Evolutionary conservation across 2,329 filamentous ascomycete genomes (phyloP).

Genomic region (Fusarium longipes): DNA sequence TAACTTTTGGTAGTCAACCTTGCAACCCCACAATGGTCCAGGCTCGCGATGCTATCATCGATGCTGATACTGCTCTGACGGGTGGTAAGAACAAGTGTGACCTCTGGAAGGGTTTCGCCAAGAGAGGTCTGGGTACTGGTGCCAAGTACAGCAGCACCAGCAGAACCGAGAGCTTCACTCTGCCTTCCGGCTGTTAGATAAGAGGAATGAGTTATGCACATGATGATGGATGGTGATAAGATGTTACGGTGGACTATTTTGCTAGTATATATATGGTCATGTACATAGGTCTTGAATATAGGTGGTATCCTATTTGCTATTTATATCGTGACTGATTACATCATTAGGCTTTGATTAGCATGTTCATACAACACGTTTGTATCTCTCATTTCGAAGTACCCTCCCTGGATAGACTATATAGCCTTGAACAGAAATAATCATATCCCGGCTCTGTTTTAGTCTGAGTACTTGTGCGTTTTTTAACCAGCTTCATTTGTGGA

Average conservation of each 20-base stretch:
- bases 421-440: too few relatives aligned
- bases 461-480: too few relatives aligned
- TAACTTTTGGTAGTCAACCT: constrained; percentile 55
- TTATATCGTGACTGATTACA: background rate
- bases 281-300: constrained; percentile 3
- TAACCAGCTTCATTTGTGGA: too few relatives aligned
- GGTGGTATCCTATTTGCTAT: background rate
- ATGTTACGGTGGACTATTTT: background rate
- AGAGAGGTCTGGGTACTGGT: constrained; percentile 62
- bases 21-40: constrained; percentile 66
- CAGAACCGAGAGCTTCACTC: constrained; percentile 49
- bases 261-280: background rate
- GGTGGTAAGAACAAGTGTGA: constrained; percentile 62
- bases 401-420: too few relatives aligned
- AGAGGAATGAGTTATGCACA: background rate
- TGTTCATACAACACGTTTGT: too few relatives aligned
- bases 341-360: too few relatives aligned
- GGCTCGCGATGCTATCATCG: constrained; percentile 66
- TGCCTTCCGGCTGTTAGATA: constrained; percentile 44
- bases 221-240: background rate
- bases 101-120: constrained; percentile 67
- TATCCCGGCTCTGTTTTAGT: too few relatives aligned
- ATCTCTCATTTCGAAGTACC: too few relatives aligned
- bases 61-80: constrained; percentile 64
- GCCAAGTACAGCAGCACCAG: constrained; percentile 48